Conservation (phyloP, 495 filamentous ascomycete genomes). For the Penicillium dipodomyicola region DNA sequence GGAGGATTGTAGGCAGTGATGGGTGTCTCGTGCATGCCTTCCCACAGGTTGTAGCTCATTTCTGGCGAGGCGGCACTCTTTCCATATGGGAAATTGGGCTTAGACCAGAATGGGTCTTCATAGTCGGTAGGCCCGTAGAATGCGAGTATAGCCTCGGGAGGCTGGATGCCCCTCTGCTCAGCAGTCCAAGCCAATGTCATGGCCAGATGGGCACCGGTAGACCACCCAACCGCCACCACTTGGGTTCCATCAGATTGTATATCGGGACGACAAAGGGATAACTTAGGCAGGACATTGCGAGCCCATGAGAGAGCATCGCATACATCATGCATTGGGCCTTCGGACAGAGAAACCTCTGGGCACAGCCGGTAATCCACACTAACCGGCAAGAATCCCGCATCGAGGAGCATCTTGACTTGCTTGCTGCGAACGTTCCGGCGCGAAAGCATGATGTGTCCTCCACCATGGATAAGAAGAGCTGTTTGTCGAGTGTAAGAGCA, state of each 20-base stretch:
- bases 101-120: constrained; percentile 19
- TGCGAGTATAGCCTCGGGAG: constrained; percentile 47
- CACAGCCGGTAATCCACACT: constrained; percentile 56
- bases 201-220: constrained; percentile 51
- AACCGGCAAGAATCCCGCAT: constrained; percentile 48
- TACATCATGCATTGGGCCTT: constrained; percentile 51
- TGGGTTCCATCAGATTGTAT: constrained; percentile 34
- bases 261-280: constrained; percentile 21
- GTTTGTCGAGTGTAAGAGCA: not conserved
- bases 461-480: constrained; percentile 46
- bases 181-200: constrained; percentile 47
- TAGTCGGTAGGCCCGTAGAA: constrained; percentile 52
- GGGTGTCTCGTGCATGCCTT: not conserved
- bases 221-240: constrained; percentile 55
- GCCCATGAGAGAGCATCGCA: constrained; percentile 46
- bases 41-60: constrained; percentile 16
- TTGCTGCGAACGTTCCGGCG: constrained; percentile 40
- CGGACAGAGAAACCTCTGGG: constrained; percentile 46
- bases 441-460: constrained; percentile 48
- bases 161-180: constrained; percentile 20
- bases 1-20: constrained; percentile 4
- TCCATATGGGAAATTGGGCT: not conserved
- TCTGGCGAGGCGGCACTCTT: constrained; percentile 15
- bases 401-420: constrained; percentile 40
- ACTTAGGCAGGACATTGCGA: constrained; percentile 33